Conservation (phyloP, 805 yeast genomes). For the Candida orba region DNA sequence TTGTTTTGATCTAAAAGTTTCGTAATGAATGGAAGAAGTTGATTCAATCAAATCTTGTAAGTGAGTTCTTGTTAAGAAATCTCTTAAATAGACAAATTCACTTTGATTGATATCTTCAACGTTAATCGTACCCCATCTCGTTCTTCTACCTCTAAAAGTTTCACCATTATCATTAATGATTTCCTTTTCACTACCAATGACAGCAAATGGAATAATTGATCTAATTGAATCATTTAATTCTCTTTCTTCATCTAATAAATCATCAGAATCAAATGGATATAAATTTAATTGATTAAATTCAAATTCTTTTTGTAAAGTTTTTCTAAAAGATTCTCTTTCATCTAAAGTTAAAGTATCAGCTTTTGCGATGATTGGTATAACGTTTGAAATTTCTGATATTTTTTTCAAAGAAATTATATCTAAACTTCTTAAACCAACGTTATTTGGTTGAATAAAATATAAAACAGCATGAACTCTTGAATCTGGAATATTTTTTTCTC, state of each 20-base stretch:
- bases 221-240: constrained; percentile 71
- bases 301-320: constrained; percentile 70
- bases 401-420: constrained; percentile 80
- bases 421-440: constrained; percentile 74
- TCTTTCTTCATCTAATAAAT: constrained; percentile 61
- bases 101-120: constrained; percentile 93
- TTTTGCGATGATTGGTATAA: constrained; percentile 92
- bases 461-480: constrained; percentile 90
- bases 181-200: constrained; percentile 83
- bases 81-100: constrained; percentile 91
- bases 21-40: constrained; percentile 83
- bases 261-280: constrained; percentile 77
- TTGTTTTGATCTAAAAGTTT: constrained; percentile 88
- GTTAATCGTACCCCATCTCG: constrained; percentile 89
- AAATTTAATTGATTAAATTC: constrained; percentile 62
- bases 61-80: constrained; percentile 91
- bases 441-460: constrained; percentile 86
- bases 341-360: constrained; percentile 81
- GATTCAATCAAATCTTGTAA: constrained; percentile 93
- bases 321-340: constrained; percentile 77
- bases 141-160: constrained; percentile 80
- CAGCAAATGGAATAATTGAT: constrained; percentile 84
- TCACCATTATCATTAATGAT: constrained; percentile 65
- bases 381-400: constrained; percentile 84
- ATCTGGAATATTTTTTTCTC: constrained; percentile 77